Evolutionary conservation across 805 yeast species (phyloP).

Genomic region (Myxozyma neglecta): DNA sequence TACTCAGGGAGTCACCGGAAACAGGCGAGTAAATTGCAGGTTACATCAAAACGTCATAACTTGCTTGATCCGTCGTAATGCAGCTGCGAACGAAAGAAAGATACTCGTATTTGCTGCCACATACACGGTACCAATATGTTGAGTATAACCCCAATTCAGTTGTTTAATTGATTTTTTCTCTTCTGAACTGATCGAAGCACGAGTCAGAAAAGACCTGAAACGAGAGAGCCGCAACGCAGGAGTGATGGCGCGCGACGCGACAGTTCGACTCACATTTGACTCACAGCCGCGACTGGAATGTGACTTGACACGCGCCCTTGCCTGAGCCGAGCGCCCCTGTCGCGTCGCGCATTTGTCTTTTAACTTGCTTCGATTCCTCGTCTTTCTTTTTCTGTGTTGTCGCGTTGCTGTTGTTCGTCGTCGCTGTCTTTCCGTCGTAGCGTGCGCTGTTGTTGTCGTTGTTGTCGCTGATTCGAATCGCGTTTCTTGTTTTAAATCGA

Average conservation of each 20-base stretch:
- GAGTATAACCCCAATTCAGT: too few relatives aligned
- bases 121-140: too few relatives aligned
- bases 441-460: not conserved
- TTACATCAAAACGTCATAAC: too few relatives aligned
- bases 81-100: too few relatives aligned
- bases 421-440: not conserved
- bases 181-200: not conserved
- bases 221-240: not conserved
- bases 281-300: conserved; percentile 6
- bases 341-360: not conserved
- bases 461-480: not conserved
- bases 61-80: too few relatives aligned
- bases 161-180: too few relatives aligned
- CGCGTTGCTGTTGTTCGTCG: not conserved
- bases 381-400: not conserved
- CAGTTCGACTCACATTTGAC: not conserved
- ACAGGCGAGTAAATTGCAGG: too few relatives aligned
- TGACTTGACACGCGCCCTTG: conserved; percentile 1
- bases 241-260: not conserved
- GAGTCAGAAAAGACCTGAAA: not conserved
- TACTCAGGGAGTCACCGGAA: too few relatives aligned
- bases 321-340: not conserved
- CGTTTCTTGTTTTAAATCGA: not conserved
- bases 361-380: not conserved
- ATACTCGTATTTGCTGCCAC: too few relatives aligned